These are phyloP conservation scores for Lichtheimia hyalospora DNA, from an alignment of 371 early-diverging fungal genomes.

Conservation along the genomic window DNA sequence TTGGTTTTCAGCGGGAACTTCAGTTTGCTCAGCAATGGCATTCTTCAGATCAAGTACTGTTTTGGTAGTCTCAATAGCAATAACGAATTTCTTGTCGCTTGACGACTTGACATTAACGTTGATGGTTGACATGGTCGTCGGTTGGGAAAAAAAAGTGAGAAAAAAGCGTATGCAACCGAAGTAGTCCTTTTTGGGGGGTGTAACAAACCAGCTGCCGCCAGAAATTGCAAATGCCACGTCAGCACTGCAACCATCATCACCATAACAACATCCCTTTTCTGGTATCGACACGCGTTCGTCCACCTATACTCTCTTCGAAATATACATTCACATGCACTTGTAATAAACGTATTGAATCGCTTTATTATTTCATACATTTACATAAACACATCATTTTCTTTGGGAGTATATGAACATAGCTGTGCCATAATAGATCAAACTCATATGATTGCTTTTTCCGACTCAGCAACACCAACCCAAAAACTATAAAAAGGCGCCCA, in stretches of 20 bases:
- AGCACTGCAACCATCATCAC: too few species aligned
- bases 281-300: too few species aligned
- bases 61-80: constrained; percentile 63
- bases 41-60: constrained; percentile 80
- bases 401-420: too few species aligned
- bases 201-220: not conserved
- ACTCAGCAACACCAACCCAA: not conserved
- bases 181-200: not conserved
- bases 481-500: constrained; percentile 18
- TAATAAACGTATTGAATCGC: too few species aligned
- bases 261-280: too few species aligned
- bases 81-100: constrained; percentile 76
- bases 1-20: constrained; percentile 81
- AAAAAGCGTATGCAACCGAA: constrained; percentile 1
- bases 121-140: constrained; percentile 45
- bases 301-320: too few species aligned
- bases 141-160: not conserved
- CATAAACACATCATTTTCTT: too few species aligned
- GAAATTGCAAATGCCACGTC: too few species aligned
- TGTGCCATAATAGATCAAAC: too few species aligned
- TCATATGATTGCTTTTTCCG: too few species aligned
- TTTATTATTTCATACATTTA: too few species aligned
- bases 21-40: constrained; percentile 66
- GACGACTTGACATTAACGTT: constrained; percentile 82
- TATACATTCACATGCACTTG: too few species aligned